Conservation (phyloP, 352 stramenopile species). For the Globisporangium recalcitrans region DNA sequence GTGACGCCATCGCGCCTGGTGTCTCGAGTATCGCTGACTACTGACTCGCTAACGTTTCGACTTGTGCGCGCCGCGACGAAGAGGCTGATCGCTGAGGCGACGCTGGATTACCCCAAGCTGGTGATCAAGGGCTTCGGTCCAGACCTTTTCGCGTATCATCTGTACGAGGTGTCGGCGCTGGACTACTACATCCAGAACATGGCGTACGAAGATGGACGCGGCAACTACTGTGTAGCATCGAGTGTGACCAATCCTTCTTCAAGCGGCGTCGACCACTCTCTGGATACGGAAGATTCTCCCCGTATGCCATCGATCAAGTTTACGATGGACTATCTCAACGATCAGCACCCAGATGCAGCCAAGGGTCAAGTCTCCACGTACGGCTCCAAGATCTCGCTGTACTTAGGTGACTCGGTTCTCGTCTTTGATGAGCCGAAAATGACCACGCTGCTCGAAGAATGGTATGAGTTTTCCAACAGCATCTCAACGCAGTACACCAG, state of each 20-base stretch:
- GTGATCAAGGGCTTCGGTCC: slow-evolving; percentile 70
- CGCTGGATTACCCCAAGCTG: slow-evolving; percentile 44
- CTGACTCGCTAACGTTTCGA: slow-evolving; percentile 59
- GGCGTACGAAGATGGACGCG: slow-evolving; percentile 24
- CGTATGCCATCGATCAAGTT: slow-evolving; percentile 35
- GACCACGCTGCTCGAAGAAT: slow-evolving; percentile 49
- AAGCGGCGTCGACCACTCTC: slow-evolving; percentile 6
- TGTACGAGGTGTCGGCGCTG: slow-evolving; percentile 54
- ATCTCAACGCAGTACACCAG: slow-evolving; percentile 52
- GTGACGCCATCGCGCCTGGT: slow-evolving; percentile 55
- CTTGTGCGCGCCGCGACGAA: slow-evolving; percentile 66
- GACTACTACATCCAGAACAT: slow-evolving; percentile 83
- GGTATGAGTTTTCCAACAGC: slow-evolving; percentile 46
- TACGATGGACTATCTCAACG: slow-evolving; percentile 65
- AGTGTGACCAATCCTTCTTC: slow-evolving; percentile 36
- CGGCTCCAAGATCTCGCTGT: slow-evolving; percentile 64
- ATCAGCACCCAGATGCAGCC: slow-evolving; percentile 53
- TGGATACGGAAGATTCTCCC: slow-evolving; percentile 11
- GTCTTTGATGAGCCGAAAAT: slow-evolving; percentile 78
- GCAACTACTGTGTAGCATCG: slow-evolving; percentile 71
- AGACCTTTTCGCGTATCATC: slow-evolving; percentile 76
- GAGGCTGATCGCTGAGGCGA: slow-evolving; percentile 50
- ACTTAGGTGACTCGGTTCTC: slow-evolving; percentile 59
- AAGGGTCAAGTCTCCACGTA: slow-evolving; percentile 47
- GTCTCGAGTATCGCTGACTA: slow-evolving; percentile 41